Percentiles rank a stretch among this genome's conserved stretches.
phyloP scores from a whole-genome alignment of 2,329 filamentous ascomycete species.

The Penicillium sp. region DNA sequence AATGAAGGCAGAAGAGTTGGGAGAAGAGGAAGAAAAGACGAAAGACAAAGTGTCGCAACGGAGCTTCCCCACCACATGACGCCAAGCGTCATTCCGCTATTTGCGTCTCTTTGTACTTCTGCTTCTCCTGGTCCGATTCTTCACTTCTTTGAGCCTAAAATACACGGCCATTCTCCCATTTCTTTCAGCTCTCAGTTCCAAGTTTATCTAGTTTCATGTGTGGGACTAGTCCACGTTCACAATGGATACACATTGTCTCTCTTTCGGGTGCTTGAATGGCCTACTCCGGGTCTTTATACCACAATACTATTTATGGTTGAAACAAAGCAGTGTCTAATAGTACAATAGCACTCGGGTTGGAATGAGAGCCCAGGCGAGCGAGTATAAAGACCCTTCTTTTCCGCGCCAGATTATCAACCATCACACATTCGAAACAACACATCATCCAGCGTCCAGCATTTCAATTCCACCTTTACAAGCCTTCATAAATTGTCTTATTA shows the following conservation, averaged over 20 bases:
- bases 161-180: neutral
- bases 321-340: neutral
- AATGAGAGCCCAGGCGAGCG: no score
- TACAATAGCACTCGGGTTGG: neutral
- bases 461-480: neutral
- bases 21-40: neutral
- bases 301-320: neutral
- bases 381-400: neutral
- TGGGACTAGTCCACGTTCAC: neutral
- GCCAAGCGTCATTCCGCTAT: constrained; percentile 15
- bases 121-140: neutral
- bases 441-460: neutral
- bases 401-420: neutral
- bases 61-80: constrained; percentile 23
- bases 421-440: neutral
- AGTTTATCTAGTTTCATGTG: neutral
- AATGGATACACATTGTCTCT: neutral
- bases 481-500: neutral
- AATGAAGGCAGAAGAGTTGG: neutral
- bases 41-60: constrained; percentile 5
- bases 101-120: constrained; percentile 1
- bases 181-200: neutral
- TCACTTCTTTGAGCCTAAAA: neutral
- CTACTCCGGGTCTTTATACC: neutral
- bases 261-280: neutral